Evolutionary conservation across 2,329 filamentous ascomycete species (phyloP), one percentile per base, ranked within the genome.

Genomic region (Fusarium sp.): DNA sequence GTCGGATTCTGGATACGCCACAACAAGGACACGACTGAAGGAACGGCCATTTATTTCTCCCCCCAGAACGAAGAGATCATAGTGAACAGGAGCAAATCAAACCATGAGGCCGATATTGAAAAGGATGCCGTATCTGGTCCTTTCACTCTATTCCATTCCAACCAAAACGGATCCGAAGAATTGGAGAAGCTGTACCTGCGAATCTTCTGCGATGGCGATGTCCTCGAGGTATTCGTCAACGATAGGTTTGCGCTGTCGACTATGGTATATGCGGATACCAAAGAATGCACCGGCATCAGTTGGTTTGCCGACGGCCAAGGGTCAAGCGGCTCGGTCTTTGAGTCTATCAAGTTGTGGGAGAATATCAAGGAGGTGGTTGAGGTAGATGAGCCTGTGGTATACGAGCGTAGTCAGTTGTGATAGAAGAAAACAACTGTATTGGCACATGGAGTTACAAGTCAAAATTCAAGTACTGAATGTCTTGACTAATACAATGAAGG

Each of bases 121-220:
- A 81, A 82, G 26, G 69, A 69, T 5, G 40, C 66, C 1, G 76
- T 80, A 44, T 67, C 69, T 38, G 82, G 81, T 0, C 82, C 84
- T 0, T 84, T 85, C 56, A 86, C 84, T 0, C 77, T 86, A 1
- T 85, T 86, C 69, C 63, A 62, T 19, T 45, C 46, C 0, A 52
- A 71, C 5, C 26, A 38, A 2, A 31, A 67, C 2, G 64, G 57
- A 1, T 15, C 28, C 2, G 73, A 73, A 6, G 57, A 60, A 8
- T 5, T 73, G 5, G 75, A 76, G 28, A 65, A 71, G 11, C 36
- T 76, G 0, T 63, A 56, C 6, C 4, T 76, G 14, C 57, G 67
- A 9, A 70, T 76, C 0, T 76, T 76, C 15, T 70, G 57, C 6
- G 75, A 76, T 3, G 69, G 71, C 1, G 72, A 74, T n/a, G 54